Evolutionary conservation across 805 yeast species (phyloP).

Genomic region (Candida endomychidarum): DNA sequence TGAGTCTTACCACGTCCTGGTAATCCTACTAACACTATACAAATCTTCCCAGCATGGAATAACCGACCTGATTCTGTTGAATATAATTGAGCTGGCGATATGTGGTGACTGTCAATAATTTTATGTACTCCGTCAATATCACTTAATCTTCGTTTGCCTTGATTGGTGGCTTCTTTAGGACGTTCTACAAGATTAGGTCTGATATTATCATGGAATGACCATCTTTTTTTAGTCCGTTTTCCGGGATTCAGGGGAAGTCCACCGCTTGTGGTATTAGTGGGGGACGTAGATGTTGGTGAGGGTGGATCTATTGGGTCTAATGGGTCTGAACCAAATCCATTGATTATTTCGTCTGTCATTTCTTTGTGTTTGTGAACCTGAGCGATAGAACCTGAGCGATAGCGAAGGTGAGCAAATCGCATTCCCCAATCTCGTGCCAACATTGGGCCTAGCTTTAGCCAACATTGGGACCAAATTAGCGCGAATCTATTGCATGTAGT

Average conservation of each 20-base stretch:
- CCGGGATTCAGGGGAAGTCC: too few relatives aligned
- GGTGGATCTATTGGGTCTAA: conserved; percentile 25
- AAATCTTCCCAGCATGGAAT: conserved; percentile 93
- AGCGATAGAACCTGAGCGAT: too few relatives aligned
- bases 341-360: conserved; percentile 16
- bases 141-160: conserved; percentile 34
- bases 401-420: too few relatives aligned
- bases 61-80: conserved; percentile 89
- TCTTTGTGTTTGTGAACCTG: too few relatives aligned
- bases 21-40: conserved; percentile 84
- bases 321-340: conserved; percentile 40
- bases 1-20: conserved; percentile 98
- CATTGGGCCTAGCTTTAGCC: too few relatives aligned
- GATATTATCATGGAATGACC: conserved; percentile 42
- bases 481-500: too few relatives aligned
- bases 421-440: too few relatives aligned
- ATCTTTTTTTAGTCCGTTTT: conserved; percentile 39
- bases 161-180: conserved; percentile 24
- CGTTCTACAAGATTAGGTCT: conserved; percentile 39
- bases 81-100: conserved; percentile 90
- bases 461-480: too few relatives aligned
- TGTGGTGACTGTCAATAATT: conserved; percentile 56
- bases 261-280: background rate
- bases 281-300: background rate
- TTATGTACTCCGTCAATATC: conserved; percentile 66